These are phyloP conservation scores for Clohesyomyces aquaticus DNA, from an alignment of 495 filamentous ascomycete genomes.

Conservation along the genomic window DNA sequence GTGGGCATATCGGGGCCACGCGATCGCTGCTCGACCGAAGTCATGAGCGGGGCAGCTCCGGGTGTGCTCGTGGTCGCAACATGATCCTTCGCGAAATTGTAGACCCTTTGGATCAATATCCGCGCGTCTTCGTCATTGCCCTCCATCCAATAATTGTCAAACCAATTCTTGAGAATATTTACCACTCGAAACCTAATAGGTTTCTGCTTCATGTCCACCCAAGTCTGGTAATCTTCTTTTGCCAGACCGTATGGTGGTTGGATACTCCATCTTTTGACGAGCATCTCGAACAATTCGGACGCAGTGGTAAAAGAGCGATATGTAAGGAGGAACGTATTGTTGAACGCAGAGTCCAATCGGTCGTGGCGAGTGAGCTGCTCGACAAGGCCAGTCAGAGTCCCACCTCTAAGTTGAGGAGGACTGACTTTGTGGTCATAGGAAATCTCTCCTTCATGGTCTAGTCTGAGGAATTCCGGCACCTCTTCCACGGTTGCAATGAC, in stretches of 20 bases:
- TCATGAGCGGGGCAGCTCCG: conserved; percentile 77
- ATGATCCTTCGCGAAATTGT: conserved; percentile 86
- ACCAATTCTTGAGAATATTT: conserved; percentile 97
- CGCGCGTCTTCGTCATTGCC: conserved; percentile 78
- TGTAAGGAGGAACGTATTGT: conserved; percentile 95
- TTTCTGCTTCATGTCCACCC: conserved; percentile 93
- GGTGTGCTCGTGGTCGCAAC: conserved; percentile 91
- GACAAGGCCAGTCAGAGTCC: conserved; percentile 86
- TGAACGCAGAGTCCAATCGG: conserved; percentile 92
- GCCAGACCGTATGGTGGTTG: conserved; percentile 87
- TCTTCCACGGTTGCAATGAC: conserved; percentile 64
- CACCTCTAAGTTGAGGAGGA: conserved; percentile 77
- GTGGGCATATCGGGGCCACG: conserved; percentile 84
- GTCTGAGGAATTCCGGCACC: conserved; percentile 77
- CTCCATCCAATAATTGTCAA: conserved; percentile 99
- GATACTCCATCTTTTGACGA: conserved; percentile 87
- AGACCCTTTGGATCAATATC: conserved; percentile 82
- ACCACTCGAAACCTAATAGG: conserved; percentile 93
- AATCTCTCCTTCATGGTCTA: conserved; percentile 89
- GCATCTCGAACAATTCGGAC: conserved; percentile 85
- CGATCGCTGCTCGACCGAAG: conserved; percentile 82
- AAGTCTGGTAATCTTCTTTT: conserved; percentile 75
- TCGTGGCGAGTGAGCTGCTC: conserved; percentile 96
- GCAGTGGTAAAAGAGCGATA: conserved; percentile 94
- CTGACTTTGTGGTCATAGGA: conserved; percentile 81